Conservation (phyloP, 495 filamentous ascomycete genomes). For the Daldinia childiae region DNA sequence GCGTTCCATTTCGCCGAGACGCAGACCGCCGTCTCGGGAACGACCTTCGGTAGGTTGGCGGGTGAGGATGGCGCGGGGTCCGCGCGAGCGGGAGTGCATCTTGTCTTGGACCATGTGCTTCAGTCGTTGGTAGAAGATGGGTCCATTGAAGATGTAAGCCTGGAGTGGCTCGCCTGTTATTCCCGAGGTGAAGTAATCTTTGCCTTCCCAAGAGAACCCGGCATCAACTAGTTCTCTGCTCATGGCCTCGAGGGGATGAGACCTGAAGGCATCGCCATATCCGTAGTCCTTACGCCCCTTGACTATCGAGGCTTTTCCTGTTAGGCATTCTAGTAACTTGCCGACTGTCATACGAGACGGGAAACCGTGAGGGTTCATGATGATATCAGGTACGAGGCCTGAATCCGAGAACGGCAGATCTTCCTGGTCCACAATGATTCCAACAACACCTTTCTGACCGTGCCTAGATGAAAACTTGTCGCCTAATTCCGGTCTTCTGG, state of each 20-base stretch:
- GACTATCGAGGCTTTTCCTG: conserved; percentile 91
- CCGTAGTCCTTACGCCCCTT: conserved; percentile 76
- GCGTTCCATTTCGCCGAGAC: conserved; percentile 98
- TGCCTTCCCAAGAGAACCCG: conserved; percentile 95
- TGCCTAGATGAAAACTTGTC: conserved; percentile 99
- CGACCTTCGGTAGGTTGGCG: conserved; percentile 97
- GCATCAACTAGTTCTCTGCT: conserved; percentile 81
- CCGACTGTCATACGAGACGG: conserved; percentile 99
- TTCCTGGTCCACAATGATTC: conserved; percentile 93
- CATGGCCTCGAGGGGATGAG: conserved; percentile 90
- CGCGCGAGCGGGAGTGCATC: conserved; percentile 95
- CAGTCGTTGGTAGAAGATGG: conserved; percentile 99
- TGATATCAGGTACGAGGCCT: conserved; percentile 93
- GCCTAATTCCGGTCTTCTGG: conserved; percentile 89
- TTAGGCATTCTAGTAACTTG: conserved; percentile 94
- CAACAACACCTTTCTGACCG: conserved; percentile 98
- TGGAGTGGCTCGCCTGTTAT: conserved; percentile 94
- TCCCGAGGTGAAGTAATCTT: conserved; percentile 93
- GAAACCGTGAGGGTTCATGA: conserved; percentile 99
- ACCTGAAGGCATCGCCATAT: conserved; percentile 95
- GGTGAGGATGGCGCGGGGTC: conserved; percentile 89
- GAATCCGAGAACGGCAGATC: conserved; percentile 96
- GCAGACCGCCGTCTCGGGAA: conserved; percentile 88
- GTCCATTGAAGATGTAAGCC: conserved; percentile 97
- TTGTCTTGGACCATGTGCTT: conserved; percentile 99